Evolutionary conservation across 169 alveolate genomes (phyloP), one percentile per base, ranked within the genome.

Genomic region (Neospora caninum): DNA sequence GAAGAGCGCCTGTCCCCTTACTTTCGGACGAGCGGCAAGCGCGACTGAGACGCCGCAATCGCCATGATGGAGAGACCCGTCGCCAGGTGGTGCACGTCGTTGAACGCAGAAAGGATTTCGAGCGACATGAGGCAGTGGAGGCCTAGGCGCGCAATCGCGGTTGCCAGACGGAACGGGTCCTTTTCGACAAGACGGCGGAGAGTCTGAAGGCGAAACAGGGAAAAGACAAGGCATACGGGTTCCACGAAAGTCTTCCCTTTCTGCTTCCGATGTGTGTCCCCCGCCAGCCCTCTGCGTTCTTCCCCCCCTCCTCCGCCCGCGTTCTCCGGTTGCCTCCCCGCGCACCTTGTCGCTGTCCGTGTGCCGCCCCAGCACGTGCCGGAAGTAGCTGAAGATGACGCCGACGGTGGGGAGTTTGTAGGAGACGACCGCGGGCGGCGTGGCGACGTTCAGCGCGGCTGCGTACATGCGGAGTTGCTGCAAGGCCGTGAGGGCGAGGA

Each of bases 381-480:
- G 22, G 64, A 31, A 82, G 89, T 41, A 82, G 69, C 34, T 36
- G 69, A 82, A 49, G 89, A 82, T 31, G 89, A 42, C 89, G 69
- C 41, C 25, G 27, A 82, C 16, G 29, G 89, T 38, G 13, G 41
- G 18, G 67, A 82, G 67, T 27, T 82, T 38, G 69, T 20, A 16
- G 41, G 89, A 41, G 67, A 82, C 20, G 25, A 42, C 18, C 20
- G 67, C 38, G 25, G 95, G 97, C 6, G 98, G 97, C 16, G 96
- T 96, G 89, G 95, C 96, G 34, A 92, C 41, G 78, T 96, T 95
- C 78, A 97, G 94, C 41, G 88, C 89, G 69, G 96, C 95, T 27
- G 98, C 98, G 87, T 93, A 93, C 25, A 34, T 87, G 41, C 98
- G 95, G 91, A 96, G 94, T 70, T 95, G 96, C 86, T 97, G 97